Base-by-base conservation (phyloP, 352 stramenopile species). In the Pythium oligandrum region DNA sequence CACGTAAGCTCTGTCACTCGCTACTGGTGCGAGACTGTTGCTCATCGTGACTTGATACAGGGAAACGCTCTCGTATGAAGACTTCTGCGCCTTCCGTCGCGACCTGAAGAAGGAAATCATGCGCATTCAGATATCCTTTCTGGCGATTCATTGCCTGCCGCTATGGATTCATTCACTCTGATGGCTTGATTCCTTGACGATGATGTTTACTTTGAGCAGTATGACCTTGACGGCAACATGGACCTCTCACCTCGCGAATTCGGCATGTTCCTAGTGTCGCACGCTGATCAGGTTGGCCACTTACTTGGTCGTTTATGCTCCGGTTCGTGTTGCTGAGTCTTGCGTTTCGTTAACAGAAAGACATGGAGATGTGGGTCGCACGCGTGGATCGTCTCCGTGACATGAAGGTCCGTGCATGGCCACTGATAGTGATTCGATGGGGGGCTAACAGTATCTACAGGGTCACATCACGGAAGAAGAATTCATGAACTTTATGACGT, bases 101-200 rank as follows among this genome's bases (percentile, higher is more conserved):
- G 70, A 83, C 38, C 58, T 95, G 12, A 83, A 92, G 64, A 66
- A 76, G 36, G 85, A 95, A 57, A 90, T 95, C 54, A 75, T 92
- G 70, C 81, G 76, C 65, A 89, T 93, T 86, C 81, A 93, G 72
- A 92, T 92, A 92, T 92, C 81, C 77, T 87, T 77, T 81, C 51
- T 43, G 8, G 2, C 44, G 10, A 45, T 35, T 31, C 51, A 35
- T 50, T 48, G 6, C 9, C 40, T 44, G 42, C 17, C 17, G 31
- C n/a, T 56, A 39, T 11, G 44, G n/a, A 34, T 33, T 17, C 39
- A 2, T 39, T 36, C 4, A 4, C 12, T 53, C 38, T 26, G 17
- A 26, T 26, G 17, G 17, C 17, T 26, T 26, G 17, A 42, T 62
- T 78, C 68, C 66, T 87, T 87, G 52, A 85, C 70, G 30, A 51